phyloP scores from a whole-genome alignment of 352 stramenopile genomes.

The Pythium phragmitis region DNA sequence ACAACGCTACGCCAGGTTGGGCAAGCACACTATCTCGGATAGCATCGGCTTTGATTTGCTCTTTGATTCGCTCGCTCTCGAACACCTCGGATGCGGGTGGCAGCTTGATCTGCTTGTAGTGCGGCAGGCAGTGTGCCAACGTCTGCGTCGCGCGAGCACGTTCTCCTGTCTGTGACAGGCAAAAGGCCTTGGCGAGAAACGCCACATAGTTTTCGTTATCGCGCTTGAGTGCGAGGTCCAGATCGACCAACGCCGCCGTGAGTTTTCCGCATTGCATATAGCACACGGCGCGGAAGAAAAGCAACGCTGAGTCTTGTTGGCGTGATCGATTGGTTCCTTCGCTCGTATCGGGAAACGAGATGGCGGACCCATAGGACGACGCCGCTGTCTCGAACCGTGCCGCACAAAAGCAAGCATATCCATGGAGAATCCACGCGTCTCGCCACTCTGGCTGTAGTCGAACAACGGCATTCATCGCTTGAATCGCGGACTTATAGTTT shows the following conservation, averaged over 20 bases:
- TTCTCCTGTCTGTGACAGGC: conserved; percentile 28
- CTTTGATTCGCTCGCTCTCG: conserved; percentile 31
- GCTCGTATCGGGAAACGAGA: conserved; percentile 26
- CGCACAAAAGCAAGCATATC: conserved; percentile 43
- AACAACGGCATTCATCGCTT: conserved; percentile 33
- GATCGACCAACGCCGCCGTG: conserved; percentile 28
- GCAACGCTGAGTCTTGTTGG: conserved; percentile 32
- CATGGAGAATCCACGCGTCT: conserved; percentile 42
- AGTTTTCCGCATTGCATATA: conserved; percentile 31
- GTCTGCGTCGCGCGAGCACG: conserved; percentile 23
- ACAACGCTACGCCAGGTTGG: background rate
- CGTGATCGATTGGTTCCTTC: conserved; percentile 13
- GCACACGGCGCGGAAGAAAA: conserved; percentile 37
- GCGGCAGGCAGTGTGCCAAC: conserved; percentile 33
- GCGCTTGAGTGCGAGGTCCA: conserved; percentile 41
- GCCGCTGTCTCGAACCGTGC: conserved; percentile 34
- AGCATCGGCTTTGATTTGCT: conserved; percentile 18
- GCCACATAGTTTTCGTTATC: conserved; percentile 43
- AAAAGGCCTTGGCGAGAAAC: conserved; percentile 44
- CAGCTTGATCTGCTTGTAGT: conserved; percentile 37
- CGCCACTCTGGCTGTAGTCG: conserved; percentile 36
- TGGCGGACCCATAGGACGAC: conserved; percentile 37
- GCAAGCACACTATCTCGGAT: background rate
- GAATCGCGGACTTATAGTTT: conserved; percentile 31
- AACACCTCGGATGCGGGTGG: conserved; percentile 27